Conservation (phyloP, 148 eudicot genomes). For the Hydrangea macrophylla region DNA sequence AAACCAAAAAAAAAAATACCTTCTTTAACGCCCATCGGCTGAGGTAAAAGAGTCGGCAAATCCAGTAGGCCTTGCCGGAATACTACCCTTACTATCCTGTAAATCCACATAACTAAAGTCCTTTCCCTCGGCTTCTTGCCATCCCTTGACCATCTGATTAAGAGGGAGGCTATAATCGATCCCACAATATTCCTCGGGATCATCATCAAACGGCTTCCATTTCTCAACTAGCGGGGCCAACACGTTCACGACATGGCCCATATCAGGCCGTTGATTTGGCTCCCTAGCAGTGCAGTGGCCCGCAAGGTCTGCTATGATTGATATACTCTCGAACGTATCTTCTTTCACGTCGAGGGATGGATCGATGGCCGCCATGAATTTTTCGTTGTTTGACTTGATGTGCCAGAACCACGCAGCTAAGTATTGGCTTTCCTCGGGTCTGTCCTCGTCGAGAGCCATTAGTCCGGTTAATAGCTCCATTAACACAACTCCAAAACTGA, state of each 20-base stretch:
- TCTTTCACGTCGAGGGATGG: constrained; percentile 57
- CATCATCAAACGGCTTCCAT: constrained; percentile 85
- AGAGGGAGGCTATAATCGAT: constrained; percentile 92
- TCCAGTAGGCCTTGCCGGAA: constrained; percentile 92
- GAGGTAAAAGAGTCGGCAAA: constrained; percentile 95
- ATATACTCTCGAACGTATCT: constrained; percentile 58
- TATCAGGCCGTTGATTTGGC: constrained; percentile 85
- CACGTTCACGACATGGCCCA: constrained; percentile 90
- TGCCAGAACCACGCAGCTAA: constrained; percentile 89
- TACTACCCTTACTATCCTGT: constrained; percentile 82
- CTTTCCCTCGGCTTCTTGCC: constrained; percentile 91
- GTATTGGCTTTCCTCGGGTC: constrained; percentile 91
- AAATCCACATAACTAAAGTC: constrained; percentile 63
- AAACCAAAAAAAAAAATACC: not conserved
- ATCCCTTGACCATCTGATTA: constrained; percentile 88
- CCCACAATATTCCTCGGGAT: constrained; percentile 76
- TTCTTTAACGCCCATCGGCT: constrained; percentile 67
- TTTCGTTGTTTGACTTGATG: constrained; percentile 64
- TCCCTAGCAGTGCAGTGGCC: constrained; percentile 96
- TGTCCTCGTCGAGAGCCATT: constrained; percentile 79
- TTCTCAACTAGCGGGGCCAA: constrained; percentile 80
- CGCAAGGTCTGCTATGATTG: constrained; percentile 66
- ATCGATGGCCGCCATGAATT: constrained; percentile 63
- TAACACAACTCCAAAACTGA: constrained; percentile 89
- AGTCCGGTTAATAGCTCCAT: constrained; percentile 92